phyloP scores from a whole-genome alignment of 805 yeast species.

The Candida silvicultrix region DNA sequence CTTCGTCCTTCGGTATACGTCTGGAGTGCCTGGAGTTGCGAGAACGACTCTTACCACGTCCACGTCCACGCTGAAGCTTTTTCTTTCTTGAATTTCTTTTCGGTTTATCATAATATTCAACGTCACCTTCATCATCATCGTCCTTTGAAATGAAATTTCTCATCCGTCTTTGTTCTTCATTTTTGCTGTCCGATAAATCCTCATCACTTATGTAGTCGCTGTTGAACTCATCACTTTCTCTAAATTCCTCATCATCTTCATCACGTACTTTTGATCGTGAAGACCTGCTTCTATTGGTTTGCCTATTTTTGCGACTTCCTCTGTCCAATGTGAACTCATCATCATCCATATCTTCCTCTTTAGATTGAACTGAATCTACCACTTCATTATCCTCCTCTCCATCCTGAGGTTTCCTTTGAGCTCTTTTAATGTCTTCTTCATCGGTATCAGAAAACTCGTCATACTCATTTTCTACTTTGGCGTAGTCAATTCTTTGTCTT shows the following conservation, averaged over 20 bases:
- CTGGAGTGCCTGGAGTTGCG: slow-evolving; percentile 9
- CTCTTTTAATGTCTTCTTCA: slow-evolving; percentile 5
- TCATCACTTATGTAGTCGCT: slow-evolving; percentile 28
- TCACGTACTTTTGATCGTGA: slow-evolving; percentile 2
- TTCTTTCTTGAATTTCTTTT: slow-evolving; percentile 5
- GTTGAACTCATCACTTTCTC: slow-evolving; percentile 22
- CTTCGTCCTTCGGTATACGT: slow-evolving; percentile 18
- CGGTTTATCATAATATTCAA: slow-evolving; percentile 12
- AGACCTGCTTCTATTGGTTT: neutral
- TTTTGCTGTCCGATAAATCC: slow-evolving; percentile 19
- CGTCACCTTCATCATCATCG: slow-evolving; percentile 25
- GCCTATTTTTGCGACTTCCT: neutral
- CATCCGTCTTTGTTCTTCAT: slow-evolving; percentile 10
- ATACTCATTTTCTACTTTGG: slow-evolving; percentile 27
- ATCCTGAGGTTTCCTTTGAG: neutral
- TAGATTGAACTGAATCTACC: neutral
- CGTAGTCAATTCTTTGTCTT: slow-evolving; percentile 27
- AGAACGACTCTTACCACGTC: slow-evolving; percentile 1
- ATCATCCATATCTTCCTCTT: slow-evolving; percentile 2
- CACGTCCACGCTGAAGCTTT: neutral
- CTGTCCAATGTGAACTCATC: neutral
- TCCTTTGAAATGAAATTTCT: slow-evolving; percentile 21
- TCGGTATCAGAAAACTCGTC: slow-evolving; percentile 3
- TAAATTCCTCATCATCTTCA: slow-evolving; percentile 5
- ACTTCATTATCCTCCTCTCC: neutral